Base-by-base conservation (phyloP, 2,329 filamentous ascomycete genomes). In the Chrysoporthe cubensis region DNA sequence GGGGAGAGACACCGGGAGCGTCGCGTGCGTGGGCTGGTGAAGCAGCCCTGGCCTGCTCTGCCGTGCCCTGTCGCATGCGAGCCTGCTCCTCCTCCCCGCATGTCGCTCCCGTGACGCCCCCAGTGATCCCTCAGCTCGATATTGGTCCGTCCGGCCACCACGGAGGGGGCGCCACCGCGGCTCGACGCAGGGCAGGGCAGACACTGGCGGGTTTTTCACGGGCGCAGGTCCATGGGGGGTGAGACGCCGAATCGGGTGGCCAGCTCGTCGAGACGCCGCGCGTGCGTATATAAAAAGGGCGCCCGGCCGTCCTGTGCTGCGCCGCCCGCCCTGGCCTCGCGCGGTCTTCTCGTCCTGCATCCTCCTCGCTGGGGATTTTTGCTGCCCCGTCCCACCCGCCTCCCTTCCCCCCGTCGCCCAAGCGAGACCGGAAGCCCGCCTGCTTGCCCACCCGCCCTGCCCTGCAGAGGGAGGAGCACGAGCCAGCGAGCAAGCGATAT, bases 21-120 rank as follows among this genome's bases (percentile, higher is more conserved):
- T 40, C 37, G 37, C 37, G 5, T 40, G 37, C 37, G 37, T 9
- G 26, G 26, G 26, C 26, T 26, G 26, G 26, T 26, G 26, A 26
- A 26, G 26, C 26, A 26, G 26, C 26, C 26, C 26, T 26, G 26
- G 26, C 11, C 21, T 54, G 50, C 50, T 13, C 50, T 54, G 50
- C 37, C 5, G 37, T 21, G 50, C 50, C 48, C 14, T 52, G 48
- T 52, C 48, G 7, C 26, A 54, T 54, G 50, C 11, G 26, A 54
- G 50, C 32, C 16, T 54, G 50, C 50, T 54, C 32, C 50, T 54
- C 50, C 50, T 26, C 26, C 50, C 50, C 50, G 50, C 50, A 54
- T 26, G 26, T 26, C 26, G 26, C 26, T 26, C 26, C 26, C 26
- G 26, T 26, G 26, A 26, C 26, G 26, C 26, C 26, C 26, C 26